Evolutionary conservation across 2,329 filamentous ascomycete genomes (phyloP), one percentile per base, ranked within the genome.

Genomic region (Xylariaceae sp.): DNA sequence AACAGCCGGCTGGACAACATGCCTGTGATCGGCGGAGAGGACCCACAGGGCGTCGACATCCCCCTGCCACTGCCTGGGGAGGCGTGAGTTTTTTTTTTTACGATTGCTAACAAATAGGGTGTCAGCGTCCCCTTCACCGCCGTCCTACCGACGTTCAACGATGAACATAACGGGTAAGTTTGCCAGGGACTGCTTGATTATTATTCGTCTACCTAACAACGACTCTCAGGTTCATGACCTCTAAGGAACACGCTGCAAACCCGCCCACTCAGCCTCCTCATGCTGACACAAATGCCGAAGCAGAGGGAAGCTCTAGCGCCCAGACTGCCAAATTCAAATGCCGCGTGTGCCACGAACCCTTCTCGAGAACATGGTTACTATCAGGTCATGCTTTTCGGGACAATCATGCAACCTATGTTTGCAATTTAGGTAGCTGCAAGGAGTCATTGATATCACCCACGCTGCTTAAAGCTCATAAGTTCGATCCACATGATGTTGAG

Each of bases 51-150:
- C 23, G 23, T 51, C 16, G 50, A 52, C 40, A 48, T 21, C 44
- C 50, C 48, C 41, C 45, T 50, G 43, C 44, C 20, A 44, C 59
- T 51, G 48, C 53, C 55, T 58, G 46, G 52, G 49, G 61, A 69
- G 57, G 41, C 48, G 68, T 70, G 62, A 70, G 65, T 64, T 68
- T 71, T 69, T 70, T 68, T 68, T 71, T 70, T 67, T 61, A 16
- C 43, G 47, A 2, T 55, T 65, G 65, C 69, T 70, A 68, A 71
- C 61, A 70, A 71, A 68, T 64, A 71, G 67, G 68, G 67, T 70
- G 67, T 62, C 21, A 44, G 9, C n/a, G n/a, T n/a, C n/a, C n/a
- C n/a, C n/a, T n/a, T n/a, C n/a, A n/a, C n/a, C n/a, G n/a, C n/a
- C n/a, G n/a, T n/a, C n/a, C n/a, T n/a, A n/a, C n/a, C n/a, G n/a